Percentiles rank a stretch among this genome's conserved stretches.
phyloP scores from a whole-genome alignment of 73 alveolate genomes.

The Tetrahymena elliotti region DNA sequence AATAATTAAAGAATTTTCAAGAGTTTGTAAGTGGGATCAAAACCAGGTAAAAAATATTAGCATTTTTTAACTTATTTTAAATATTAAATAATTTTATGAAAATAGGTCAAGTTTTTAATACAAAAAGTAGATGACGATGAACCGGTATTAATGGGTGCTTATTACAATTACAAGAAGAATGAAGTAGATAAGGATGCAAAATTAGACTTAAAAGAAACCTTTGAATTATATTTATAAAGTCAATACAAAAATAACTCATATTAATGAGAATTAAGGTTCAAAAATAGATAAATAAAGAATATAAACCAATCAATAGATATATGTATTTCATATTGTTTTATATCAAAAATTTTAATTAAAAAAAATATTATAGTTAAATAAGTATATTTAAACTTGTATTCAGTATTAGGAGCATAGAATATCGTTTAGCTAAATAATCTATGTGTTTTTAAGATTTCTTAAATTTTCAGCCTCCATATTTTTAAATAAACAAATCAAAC shows the following conservation, averaged over 20 bases:
- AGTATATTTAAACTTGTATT: too few relatives aligned
- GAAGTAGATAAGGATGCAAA: not conserved
- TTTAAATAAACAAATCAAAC: too few relatives aligned
- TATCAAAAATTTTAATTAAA: too few relatives aligned
- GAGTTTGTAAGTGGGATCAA: not conserved
- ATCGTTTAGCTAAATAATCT: too few relatives aligned
- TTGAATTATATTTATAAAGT: not conserved
- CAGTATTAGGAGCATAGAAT: too few relatives aligned
- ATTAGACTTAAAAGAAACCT: not conserved
- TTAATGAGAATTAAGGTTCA: not conserved
- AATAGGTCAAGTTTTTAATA: not conserved
- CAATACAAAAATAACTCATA: not conserved
- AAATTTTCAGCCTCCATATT: too few relatives aligned
- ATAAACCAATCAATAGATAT: not conserved
- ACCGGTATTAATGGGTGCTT: not conserved
- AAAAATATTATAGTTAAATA: too few relatives aligned
- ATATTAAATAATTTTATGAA: not conserved
- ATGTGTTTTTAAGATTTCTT: too few relatives aligned
- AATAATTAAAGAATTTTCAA: not conserved
- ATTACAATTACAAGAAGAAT: not conserved
- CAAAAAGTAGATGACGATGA: not conserved
- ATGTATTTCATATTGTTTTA: too few relatives aligned
- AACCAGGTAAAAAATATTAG: not conserved
- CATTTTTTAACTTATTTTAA: not conserved
- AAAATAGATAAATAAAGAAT: not conserved